phyloP scores from a whole-genome alignment of 306 rosid species.

The Malus sylvestris region DNA sequence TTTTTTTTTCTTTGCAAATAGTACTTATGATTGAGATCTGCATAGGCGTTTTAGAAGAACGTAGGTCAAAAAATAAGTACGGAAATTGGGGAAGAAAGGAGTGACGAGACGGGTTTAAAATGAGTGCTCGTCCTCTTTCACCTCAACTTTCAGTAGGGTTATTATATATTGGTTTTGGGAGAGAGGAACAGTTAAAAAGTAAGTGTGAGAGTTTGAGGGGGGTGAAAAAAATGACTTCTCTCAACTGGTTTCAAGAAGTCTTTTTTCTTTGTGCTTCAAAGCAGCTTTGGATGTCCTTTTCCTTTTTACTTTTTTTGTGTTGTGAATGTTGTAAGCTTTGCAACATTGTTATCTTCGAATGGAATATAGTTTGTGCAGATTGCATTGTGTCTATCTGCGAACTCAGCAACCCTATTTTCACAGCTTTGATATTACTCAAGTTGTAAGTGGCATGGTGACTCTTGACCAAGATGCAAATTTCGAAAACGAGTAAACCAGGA shows the following conservation, averaged over 20 bases:
- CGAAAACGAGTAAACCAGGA: no score
- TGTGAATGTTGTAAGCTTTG: constrained; percentile 62
- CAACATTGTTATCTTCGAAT: constrained; percentile 40
- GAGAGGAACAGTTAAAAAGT: constrained; percentile 24
- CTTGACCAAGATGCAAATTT: no score
- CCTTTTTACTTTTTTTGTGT: constrained; percentile 18
- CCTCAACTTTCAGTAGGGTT: constrained; percentile 58
- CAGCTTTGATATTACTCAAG: not conserved
- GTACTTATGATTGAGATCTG: constrained; percentile 47
- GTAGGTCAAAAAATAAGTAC: constrained; percentile 45
- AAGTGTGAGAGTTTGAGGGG: constrained; percentile 2
- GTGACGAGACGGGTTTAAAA: constrained; percentile 80
- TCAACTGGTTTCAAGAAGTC: constrained; percentile 33
- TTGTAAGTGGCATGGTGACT: no score
- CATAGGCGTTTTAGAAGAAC: constrained; percentile 37
- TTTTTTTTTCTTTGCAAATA: constrained; percentile 20
- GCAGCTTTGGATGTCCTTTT: constrained; percentile 30
- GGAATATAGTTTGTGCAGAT: constrained; percentile 33
- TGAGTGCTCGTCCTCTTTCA: constrained; percentile 98
- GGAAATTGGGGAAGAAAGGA: constrained; percentile 73
- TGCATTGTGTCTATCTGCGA: not conserved
- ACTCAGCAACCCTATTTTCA: not conserved
- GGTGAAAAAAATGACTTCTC: constrained; percentile 38
- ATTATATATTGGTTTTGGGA: constrained; percentile 44
- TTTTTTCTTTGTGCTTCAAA: constrained; percentile 29